Conservation (phyloP, 164 flowering plant species). For the Tinospora cordifolia region DNA sequence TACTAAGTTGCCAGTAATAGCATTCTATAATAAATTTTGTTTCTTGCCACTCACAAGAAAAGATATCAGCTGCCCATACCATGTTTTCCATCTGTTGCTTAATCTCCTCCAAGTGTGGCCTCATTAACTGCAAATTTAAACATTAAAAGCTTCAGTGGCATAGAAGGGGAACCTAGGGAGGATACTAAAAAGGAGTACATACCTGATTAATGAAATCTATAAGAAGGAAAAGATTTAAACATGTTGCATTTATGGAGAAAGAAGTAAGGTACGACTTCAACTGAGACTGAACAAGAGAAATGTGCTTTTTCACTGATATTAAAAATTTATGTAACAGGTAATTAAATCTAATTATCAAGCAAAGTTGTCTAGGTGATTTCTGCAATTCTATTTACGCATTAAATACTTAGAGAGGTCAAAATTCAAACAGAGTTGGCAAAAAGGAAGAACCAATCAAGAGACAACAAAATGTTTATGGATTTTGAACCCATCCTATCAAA, state of each 20-base stretch:
- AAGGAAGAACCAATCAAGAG: no score
- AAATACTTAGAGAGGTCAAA: background rate
- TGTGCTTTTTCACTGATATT: background rate
- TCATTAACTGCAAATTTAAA: conserved; percentile 49
- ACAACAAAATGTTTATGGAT: no score
- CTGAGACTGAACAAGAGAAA: background rate
- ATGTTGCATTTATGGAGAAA: background rate
- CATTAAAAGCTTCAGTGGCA: background rate
- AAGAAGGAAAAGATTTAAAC: background rate
- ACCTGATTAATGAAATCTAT: background rate
- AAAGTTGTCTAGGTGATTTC: background rate
- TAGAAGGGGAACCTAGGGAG: background rate
- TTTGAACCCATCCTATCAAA: no score
- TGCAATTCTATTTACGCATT: background rate
- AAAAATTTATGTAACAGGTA: no score
- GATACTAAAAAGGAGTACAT: background rate
- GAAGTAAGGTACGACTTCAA: background rate
- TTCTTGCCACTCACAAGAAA: background rate
- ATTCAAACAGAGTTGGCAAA: no score
- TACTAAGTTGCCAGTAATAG: no score
- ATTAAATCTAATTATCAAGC: background rate
- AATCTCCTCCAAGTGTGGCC: conserved; percentile 68
- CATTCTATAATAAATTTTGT: no score
- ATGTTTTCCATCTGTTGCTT: conserved; percentile 37
- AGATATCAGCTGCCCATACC: conserved; percentile 28